Conservation (phyloP, 305 asterid species). For the Plantago lanceolata region DNA sequence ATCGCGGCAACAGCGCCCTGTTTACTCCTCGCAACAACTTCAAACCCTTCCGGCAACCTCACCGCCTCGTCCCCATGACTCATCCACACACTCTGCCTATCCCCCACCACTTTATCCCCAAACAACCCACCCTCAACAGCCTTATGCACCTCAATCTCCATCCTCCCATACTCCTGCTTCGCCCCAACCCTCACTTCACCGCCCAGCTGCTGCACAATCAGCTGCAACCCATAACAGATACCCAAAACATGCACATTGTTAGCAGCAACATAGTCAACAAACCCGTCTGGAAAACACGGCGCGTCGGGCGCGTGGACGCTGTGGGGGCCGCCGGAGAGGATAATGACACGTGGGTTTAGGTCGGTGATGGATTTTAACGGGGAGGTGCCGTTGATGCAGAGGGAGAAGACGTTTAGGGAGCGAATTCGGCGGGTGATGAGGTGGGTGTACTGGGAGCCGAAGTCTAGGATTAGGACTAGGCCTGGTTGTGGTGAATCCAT, state of each 20-base stretch:
- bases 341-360: slow-evolving; percentile 58
- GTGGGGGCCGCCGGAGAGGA: slow-evolving; percentile 97
- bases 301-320: slow-evolving; percentile 70
- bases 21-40: slow-evolving; percentile 69
- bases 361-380: slow-evolving; percentile 55
- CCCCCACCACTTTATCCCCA: slow-evolving; percentile 63
- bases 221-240: slow-evolving; percentile 84
- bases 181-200: slow-evolving; percentile 75
- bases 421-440: slow-evolving; percentile 94
- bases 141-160: slow-evolving; percentile 62
- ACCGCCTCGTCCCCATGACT: slow-evolving; percentile 96
- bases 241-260: slow-evolving; percentile 56
- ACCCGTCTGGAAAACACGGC: slow-evolving; percentile 68
- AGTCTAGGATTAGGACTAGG: slow-evolving; percentile 69
- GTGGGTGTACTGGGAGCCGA: slow-evolving; percentile 94
- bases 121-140: slow-evolving; percentile 47
- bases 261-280: slow-evolving; percentile 56
- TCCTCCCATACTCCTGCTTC: slow-evolving; percentile 91
- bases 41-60: slow-evolving; percentile 84
- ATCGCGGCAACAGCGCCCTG: slow-evolving; percentile 84
- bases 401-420: slow-evolving; percentile 69
- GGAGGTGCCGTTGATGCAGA: slow-evolving; percentile 78
- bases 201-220: slow-evolving; percentile 76
- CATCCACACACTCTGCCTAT: slow-evolving; percentile 92
- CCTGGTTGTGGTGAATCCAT: too few relatives aligned